phyloP scores from a whole-genome alignment of 2,329 filamentous ascomycete species.

The Penicillium sp. region DNA sequence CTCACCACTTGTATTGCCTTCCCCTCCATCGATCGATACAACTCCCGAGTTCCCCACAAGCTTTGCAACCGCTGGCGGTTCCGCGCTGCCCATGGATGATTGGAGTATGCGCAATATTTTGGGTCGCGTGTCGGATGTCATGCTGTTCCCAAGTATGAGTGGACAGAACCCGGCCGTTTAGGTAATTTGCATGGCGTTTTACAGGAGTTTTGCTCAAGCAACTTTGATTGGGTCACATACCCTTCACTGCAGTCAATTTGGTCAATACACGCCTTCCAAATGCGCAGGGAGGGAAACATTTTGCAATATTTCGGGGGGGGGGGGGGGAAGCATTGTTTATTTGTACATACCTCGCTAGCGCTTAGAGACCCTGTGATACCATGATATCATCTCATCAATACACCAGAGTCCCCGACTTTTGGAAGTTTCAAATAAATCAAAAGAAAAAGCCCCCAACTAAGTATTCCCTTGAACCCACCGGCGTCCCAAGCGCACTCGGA shows the following conservation, averaged over 20 bases:
- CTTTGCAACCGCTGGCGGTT: not conserved
- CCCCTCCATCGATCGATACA: constrained; percentile 13
- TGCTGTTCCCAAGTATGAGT: constrained; percentile 36
- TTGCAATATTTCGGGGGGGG: not conserved
- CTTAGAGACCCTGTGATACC: not conserved
- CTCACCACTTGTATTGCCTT: constrained; percentile 14
- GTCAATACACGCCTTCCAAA: not conserved
- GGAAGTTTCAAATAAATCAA: not conserved
- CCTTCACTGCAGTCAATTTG: not conserved
- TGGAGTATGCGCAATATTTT: constrained; percentile 33
- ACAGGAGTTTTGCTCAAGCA: not conserved
- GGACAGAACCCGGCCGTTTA: constrained; percentile 8
- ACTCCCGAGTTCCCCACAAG: constrained; percentile 6
- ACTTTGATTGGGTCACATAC: not conserved
- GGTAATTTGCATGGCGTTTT: not conserved
- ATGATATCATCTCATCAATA: not conserved
- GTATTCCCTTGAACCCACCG: not conserved
- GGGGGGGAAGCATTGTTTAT: not conserved
- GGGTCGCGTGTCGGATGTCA: constrained; percentile 36
- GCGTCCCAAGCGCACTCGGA: not conserved
- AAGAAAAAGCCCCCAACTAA: not conserved
- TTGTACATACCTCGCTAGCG: constrained; percentile 1
- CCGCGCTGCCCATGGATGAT: constrained; percentile 19
- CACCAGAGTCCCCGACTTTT: not conserved
- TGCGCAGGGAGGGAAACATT: not conserved